Evolutionary conservation across 2,329 filamentous ascomycete species (phyloP).

Genomic region (Fusarium lyarnte): DNA sequence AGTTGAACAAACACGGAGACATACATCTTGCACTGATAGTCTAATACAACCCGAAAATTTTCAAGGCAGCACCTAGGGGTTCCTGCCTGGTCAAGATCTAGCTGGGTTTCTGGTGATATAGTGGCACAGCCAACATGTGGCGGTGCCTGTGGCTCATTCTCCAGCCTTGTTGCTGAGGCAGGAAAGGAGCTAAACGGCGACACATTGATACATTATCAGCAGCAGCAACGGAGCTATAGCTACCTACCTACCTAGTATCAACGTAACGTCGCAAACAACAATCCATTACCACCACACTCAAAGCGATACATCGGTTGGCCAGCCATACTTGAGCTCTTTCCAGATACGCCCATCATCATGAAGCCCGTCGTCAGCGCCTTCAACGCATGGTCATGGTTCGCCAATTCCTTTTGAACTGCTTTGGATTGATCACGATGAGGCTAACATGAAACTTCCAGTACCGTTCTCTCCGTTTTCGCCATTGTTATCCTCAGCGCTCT

Average conservation of each 20-base stretch:
- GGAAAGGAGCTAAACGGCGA: slow-evolving; percentile 33
- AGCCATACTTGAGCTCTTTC: not conserved
- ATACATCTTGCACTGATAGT: not conserved
- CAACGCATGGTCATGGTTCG: slow-evolving; percentile 95
- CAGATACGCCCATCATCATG: slow-evolving; percentile 68
- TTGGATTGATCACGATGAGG: slow-evolving; percentile 23
- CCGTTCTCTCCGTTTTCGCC: slow-evolving; percentile 73
- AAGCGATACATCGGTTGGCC: not conserved
- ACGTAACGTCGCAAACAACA: slow-evolving; percentile 30
- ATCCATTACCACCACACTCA: not conserved
- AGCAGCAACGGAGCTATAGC: slow-evolving; percentile 30
- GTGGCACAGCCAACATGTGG: slow-evolving; percentile 18
- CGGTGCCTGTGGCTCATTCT: slow-evolving; percentile 27
- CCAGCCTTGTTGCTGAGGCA: slow-evolving; percentile 44
- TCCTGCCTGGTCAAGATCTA: not conserved
- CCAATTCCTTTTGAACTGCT: slow-evolving; percentile 31
- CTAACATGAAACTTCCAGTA: slow-evolving; percentile 62
- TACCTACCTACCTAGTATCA: slow-evolving; percentile 7
- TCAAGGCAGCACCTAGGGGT: not conserved
- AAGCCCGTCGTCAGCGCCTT: slow-evolving; percentile 92
- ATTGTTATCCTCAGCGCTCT: slow-evolving; percentile 72
- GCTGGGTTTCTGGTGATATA: not conserved
- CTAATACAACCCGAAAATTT: not conserved
- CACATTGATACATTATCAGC: slow-evolving; percentile 31
- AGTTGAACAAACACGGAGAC: not conserved